These are phyloP conservation scores for Candida caryicola DNA, from an alignment of 805 yeast genomes.

Conservation along the genomic window DNA sequence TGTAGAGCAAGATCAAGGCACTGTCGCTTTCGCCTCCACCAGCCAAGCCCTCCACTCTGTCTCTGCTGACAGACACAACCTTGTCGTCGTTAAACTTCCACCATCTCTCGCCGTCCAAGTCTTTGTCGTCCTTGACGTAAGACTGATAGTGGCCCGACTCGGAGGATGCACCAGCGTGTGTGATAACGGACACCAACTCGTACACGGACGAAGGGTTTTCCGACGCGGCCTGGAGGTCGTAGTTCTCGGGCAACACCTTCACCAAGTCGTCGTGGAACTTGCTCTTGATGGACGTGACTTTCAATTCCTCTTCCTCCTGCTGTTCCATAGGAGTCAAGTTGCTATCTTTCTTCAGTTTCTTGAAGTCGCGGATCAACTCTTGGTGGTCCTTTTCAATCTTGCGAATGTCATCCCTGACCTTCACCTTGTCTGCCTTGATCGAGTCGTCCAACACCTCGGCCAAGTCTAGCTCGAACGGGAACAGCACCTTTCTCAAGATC, in stretches of 20 bases:
- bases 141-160: constrained; percentile 98
- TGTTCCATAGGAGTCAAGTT: constrained; percentile 50
- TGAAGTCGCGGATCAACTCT: constrained; percentile 70
- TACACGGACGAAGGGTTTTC: constrained; percentile 88
- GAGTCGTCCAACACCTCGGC: constrained; percentile 83
- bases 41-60: constrained; percentile 78
- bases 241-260: constrained; percentile 40
- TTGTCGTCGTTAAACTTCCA: constrained; percentile 94
- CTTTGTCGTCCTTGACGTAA: constrained; percentile 69
- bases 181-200: constrained; percentile 75
- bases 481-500: constrained; percentile 88
- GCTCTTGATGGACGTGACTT: constrained; percentile 43
- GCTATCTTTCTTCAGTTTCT: constrained; percentile 50
- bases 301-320: constrained; percentile 52
- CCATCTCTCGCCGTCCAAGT: constrained; percentile 74
- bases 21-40: constrained; percentile 99
- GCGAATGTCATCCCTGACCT: constrained; percentile 73
- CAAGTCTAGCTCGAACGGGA: constrained; percentile 90
- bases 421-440: constrained; percentile 61
- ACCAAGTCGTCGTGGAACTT: constrained; percentile 51
- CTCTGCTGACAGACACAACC: constrained; percentile 72
- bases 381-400: constrained; percentile 69
- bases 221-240: constrained; percentile 39
- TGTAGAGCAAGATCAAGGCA: constrained; percentile 84
- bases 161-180: constrained; percentile 94